phyloP scores from a whole-genome alignment of 208 protist genomes.

The Lotmaria passim region DNA sequence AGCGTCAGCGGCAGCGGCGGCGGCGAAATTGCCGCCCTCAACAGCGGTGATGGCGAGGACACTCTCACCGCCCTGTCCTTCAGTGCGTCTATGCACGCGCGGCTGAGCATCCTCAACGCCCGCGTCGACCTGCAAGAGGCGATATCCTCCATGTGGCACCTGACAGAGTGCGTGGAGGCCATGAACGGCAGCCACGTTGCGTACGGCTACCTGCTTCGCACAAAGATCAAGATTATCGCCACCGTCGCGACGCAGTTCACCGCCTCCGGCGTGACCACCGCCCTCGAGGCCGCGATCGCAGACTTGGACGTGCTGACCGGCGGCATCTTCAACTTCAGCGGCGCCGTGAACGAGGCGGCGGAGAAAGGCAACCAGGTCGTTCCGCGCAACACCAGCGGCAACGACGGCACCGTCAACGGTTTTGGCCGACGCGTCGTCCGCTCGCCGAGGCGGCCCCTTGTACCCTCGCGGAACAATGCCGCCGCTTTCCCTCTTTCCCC shows the following conservation, averaged over 20 bases:
- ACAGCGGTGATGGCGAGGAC: slow-evolving; percentile 26
- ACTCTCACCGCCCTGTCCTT: slow-evolving; percentile 30
- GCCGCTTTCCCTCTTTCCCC: not conserved
- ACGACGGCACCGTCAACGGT: not conserved
- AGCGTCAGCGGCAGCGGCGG: not conserved
- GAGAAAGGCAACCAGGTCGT: not conserved
- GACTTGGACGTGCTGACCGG: slow-evolving; percentile 47
- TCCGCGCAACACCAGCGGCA: not conserved
- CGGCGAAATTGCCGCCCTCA: not conserved
- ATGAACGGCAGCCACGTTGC: slow-evolving; percentile 41
- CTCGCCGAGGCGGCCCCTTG: not conserved
- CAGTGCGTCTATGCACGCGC: slow-evolving; percentile 25
- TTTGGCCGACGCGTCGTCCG: slow-evolving; percentile 3
- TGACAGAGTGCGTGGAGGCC: slow-evolving; percentile 38
- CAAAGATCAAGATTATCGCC: slow-evolving; percentile 41
- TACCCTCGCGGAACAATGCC: not conserved
- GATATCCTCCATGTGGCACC: slow-evolving; percentile 44
- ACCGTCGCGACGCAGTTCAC: slow-evolving; percentile 41
- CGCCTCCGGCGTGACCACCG: slow-evolving; percentile 33
- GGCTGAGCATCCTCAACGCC: slow-evolving; percentile 45
- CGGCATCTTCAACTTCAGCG: slow-evolving; percentile 35
- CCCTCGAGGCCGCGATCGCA: slow-evolving; percentile 38
- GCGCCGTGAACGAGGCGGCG: not conserved
- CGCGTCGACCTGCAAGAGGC: slow-evolving; percentile 42
- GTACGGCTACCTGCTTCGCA: slow-evolving; percentile 38